Evolutionary conservation across 1,139 yeast genomes (phyloP), one percentile per base, ranked within the genome.

Genomic region (Candida neerlandica): DNA sequence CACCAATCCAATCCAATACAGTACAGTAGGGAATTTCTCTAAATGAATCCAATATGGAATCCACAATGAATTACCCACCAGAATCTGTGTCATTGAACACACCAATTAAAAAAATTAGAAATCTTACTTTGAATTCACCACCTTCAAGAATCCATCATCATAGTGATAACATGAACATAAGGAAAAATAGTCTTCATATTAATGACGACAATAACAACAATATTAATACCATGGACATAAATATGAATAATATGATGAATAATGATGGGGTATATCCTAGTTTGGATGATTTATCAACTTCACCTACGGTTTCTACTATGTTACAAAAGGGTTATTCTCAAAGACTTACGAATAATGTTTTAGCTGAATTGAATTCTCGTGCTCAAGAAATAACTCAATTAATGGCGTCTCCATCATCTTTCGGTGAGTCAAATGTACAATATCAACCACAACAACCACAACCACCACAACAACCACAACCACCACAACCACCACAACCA

Each of bases 241-340:
- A 23, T 23, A 23, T 23, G 4, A 10, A 23, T 10, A 23, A 6
- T 10, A 58, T 10, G 56, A 61, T n/a, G 34, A 30, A 30, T 30
- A 30, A 23, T 46, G 12, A 10, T 18, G 12, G 52, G 18, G 19
- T 58, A 43, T 59, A 61, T 43, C 66, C 66, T 34, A 55, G 52
- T 43, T 39, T 59, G 19, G 55, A 57, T 43, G 53, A 51, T 44
- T 45, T 55, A 15, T 47, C 42, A 26, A 41, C 48, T 6, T 48
- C 51, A 16, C 50, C 53, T 10, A 50, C 51, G 6, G 47, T 50
- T 6, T 41, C 52, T 21, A 58, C 63, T 40, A 75, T 75, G 80
- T 56, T 69, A 14, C 64, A 65, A 27, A 70, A 66, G 51, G 81
- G 80, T 5, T 76, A 73, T 57, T 72, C 78, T 6, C 68, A 70